Evolutionary conservation across 2,329 filamentous ascomycete genomes (phyloP).

Genomic region (Clonostachys solani): DNA sequence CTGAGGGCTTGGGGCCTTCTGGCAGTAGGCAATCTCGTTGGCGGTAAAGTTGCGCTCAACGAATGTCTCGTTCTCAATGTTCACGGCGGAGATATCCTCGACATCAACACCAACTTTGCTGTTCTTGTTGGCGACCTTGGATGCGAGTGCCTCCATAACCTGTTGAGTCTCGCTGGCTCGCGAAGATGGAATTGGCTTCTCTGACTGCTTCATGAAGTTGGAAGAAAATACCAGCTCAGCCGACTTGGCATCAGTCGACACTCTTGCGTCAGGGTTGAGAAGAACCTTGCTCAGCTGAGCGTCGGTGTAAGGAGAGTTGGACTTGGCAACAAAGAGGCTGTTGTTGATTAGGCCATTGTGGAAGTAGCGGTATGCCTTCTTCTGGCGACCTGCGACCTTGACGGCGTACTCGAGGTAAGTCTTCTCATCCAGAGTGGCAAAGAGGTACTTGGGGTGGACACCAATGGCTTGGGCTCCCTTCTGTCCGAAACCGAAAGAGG

Average conservation of each 20-base stretch:
- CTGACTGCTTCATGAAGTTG: conserved; percentile 62
- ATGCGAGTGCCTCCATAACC: conserved; percentile 74
- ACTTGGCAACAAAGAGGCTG: conserved; percentile 94
- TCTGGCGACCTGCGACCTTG: conserved; percentile 91
- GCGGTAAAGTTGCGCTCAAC: conserved; percentile 90
- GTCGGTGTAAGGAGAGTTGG: conserved; percentile 83
- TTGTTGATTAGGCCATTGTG: conserved; percentile 99
- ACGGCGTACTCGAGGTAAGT: conserved; percentile 77
- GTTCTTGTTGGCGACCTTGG: conserved; percentile 47
- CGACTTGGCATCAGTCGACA: conserved; percentile 81
- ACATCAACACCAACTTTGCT: conserved; percentile 93
- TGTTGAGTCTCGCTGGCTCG: conserved; percentile 62
- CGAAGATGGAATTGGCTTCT: conserved; percentile 45
- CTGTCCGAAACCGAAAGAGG: conserved; percentile 98
- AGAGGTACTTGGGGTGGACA: conserved; percentile 95
- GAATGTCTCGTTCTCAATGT: conserved; percentile 92
- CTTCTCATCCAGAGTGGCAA: conserved; percentile 83
- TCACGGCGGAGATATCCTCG: conserved; percentile 81
- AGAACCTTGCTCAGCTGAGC: conserved; percentile 83
- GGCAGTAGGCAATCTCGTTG: conserved; percentile 82
- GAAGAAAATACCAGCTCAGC: conserved; percentile 70
- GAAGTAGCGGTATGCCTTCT: conserved; percentile 98
- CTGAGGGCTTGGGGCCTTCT: conserved; percentile 71
- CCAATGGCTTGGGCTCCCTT: conserved; percentile 98
- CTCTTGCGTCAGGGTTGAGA: conserved; percentile 89